These are phyloP conservation scores for Metarhizium album DNA, from an alignment of 2,329 filamentous ascomycete species.

Conservation along the genomic window DNA sequence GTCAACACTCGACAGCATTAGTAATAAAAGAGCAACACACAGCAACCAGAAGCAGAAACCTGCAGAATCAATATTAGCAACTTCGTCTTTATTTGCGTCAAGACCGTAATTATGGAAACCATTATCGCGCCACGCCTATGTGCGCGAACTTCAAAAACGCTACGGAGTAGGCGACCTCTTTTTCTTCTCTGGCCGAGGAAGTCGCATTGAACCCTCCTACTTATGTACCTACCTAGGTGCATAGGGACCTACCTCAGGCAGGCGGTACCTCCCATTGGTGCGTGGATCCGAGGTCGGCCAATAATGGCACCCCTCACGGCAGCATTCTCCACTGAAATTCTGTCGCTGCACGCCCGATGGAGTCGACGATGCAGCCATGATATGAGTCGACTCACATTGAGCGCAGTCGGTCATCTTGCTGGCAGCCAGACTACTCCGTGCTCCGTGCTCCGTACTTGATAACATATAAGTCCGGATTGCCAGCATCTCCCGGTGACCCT, in stretches of 20 bases:
- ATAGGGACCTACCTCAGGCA: neutral
- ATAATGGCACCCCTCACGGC: neutral
- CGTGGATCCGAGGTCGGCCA: constrained; percentile 8
- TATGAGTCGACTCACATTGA: constrained; percentile 1
- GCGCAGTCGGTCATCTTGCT: neutral
- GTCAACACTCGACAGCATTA: too few species aligned
- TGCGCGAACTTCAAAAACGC: too few species aligned
- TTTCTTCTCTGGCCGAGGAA: too few species aligned
- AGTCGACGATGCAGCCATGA: neutral
- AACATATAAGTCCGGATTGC: neutral
- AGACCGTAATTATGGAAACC: too few species aligned
- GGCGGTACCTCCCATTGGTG: too few species aligned
- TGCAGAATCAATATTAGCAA: too few species aligned
- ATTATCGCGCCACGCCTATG: too few species aligned
- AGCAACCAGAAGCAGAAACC: too few species aligned
- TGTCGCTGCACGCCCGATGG: neutral
- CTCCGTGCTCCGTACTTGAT: neutral
- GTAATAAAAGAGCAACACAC: too few species aligned
- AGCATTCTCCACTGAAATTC: neutral
- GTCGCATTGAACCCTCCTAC: too few species aligned
- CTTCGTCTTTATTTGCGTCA: too few species aligned
- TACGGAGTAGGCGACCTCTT: too few species aligned
- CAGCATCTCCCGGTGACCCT: neutral
- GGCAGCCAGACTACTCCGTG: neutral
- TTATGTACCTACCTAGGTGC: neutral